Base-by-base conservation (phyloP, 225 moss, liverwort and hornwort species). In the Polytrichum formosum region DNA sequence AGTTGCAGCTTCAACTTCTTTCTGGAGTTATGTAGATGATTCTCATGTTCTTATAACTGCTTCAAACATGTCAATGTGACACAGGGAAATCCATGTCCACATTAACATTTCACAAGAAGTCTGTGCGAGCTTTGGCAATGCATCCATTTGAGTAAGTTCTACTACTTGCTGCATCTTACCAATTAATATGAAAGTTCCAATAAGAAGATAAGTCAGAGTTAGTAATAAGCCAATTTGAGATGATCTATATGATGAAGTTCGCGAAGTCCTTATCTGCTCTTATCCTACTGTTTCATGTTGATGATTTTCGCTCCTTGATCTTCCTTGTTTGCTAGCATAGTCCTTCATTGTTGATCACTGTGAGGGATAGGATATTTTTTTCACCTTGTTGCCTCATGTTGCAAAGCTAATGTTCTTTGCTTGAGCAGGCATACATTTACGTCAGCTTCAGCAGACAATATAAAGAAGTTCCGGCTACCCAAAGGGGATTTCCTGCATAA, bases 91-190 rank as follows among this genome's bases (percentile, higher is more conserved):
- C 95, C 7, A 95, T 95, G 95, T 92, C 97, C 37, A 97, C 97
- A 26, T 76, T 97, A 71, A 97, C 97, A 4, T 94, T 94, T 75
- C 97, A 97, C 75, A 97, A 97, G 85, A 97, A 98, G 75, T 98
- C 94, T 67, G 97, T 98, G 68, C 87, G 97, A 76, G 97, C 97
- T 58, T 82, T 94, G 71, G 94, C 97, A 18, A 88, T 98, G 94
- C 97, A 98, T 90, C 97, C 97, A 26, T 98, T 98, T 23, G 97
- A 98, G 97, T 97, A 84, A 84, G 96, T 91, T 75, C 53, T 54
- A 74, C 62, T 72, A 74, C 62, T 72, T 46, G 27, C 55, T 63
- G 33, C 46, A 46, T 46, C 13, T 46, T 16, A 46, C 46, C 16
- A 46, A 46, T 46, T 16, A 46, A 46, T 46, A 46, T 46, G 46